Conservation (phyloP, 257 asterid species). For the Plantago elongata region DNA sequence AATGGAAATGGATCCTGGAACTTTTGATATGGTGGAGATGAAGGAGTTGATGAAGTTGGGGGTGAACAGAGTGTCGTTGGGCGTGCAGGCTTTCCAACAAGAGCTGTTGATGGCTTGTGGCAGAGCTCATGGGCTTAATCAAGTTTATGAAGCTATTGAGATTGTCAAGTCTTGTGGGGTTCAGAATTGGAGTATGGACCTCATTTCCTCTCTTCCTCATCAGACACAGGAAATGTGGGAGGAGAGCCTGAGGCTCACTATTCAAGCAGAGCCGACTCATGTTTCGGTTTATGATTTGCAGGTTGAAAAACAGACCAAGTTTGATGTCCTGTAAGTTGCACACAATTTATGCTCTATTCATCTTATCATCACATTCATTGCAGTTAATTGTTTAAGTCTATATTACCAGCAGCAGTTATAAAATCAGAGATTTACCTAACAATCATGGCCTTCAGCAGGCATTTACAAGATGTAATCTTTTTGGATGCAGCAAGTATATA, state of each 20-base stretch:
- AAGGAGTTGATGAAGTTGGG: conserved; percentile 59
- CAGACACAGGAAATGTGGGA: conserved; percentile 84
- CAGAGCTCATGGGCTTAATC: conserved; percentile 79
- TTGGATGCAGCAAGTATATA: neutral
- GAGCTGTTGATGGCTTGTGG: conserved; percentile 85
- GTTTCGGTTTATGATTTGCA: conserved; percentile 94
- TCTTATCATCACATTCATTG: neutral
- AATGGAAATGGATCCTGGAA: conserved; percentile 98
- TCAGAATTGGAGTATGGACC: conserved; percentile 84
- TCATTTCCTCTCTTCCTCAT: conserved; percentile 86
- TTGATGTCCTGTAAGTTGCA: conserved; percentile 65
- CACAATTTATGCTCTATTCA: neutral
- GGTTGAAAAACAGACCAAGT: conserved; percentile 80
- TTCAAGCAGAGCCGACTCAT: conserved; percentile 64
- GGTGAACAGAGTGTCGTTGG: conserved; percentile 85
- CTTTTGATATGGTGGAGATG: conserved; percentile 56
- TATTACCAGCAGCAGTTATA: no score
- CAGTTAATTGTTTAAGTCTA: no score
- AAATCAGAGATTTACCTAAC: no score
- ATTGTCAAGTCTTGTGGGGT: conserved; percentile 56
- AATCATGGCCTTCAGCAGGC: no score
- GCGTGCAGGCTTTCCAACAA: conserved; percentile 88
- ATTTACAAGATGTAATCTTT: neutral
- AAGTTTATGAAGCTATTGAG: conserved; percentile 72
- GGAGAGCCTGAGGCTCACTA: conserved; percentile 66